Evolutionary conservation across 2,329 filamentous ascomycete species (phyloP).

Genomic region (Fusarium nisikadoi): DNA sequence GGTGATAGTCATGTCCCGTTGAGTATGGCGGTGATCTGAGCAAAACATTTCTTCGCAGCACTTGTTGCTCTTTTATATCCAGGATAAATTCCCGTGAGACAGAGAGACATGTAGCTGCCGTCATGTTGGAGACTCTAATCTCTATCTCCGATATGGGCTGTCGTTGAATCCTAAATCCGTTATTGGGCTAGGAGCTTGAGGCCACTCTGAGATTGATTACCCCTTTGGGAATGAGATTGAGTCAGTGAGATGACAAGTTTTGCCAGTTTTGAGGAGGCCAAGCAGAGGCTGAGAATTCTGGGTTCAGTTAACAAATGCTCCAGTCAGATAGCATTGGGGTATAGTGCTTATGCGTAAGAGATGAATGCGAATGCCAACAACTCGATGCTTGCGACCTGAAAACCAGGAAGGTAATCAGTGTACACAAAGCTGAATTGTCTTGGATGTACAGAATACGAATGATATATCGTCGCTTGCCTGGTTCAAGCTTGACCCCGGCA

Average conservation of each 20-base stretch:
- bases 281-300: background rate
- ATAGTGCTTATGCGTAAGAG: background rate
- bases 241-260: background rate
- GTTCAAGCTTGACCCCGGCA: background rate
- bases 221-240: conserved; percentile 15
- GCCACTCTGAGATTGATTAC: conserved; percentile 32
- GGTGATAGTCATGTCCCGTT: background rate
- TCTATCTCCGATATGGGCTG: conserved; percentile 8
- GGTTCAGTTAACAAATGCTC: background rate
- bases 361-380: background rate
- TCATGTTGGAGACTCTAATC: background rate
- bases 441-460: background rate
- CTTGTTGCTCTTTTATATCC: conserved; percentile 6
- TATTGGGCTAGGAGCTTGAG: conserved; percentile 20
- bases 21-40: background rate
- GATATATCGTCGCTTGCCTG: background rate
- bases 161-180: conserved; percentile 23
- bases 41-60: background rate
- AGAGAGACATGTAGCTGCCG: background rate
- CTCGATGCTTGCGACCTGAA: background rate
- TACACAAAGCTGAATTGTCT: background rate
- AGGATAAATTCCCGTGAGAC: background rate
- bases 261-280: background rate
- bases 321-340: background rate
- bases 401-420: background rate